These are phyloP conservation scores for Zasmidium cellare DNA, from an alignment of 2,329 filamentous ascomycete species.

Conservation along the genomic window DNA sequence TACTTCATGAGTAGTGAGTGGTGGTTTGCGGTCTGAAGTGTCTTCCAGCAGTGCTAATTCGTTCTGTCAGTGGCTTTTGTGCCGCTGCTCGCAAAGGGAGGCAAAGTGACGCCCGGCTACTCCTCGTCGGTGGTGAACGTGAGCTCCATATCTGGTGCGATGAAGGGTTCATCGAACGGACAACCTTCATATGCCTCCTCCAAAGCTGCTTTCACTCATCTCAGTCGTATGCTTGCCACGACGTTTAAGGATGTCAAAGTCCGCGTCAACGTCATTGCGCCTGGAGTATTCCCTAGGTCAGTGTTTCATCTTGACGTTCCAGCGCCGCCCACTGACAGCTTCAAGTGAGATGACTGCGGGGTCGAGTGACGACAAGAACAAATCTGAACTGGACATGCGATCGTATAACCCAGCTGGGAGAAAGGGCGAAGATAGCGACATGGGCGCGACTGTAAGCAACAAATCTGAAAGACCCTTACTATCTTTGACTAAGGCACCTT, in stretches of 20 bases:
- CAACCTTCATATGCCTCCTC: slow-evolving; percentile 55
- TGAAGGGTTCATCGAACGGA: slow-evolving; percentile 57
- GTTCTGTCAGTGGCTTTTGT: slow-evolving; percentile 47
- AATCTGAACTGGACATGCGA: slow-evolving; percentile 44
- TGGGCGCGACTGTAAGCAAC: slow-evolving; percentile 45
- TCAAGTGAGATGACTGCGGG: slow-evolving; percentile 50
- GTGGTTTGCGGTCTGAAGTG: background rate
- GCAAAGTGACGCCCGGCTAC: slow-evolving; percentile 48
- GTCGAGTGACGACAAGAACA: slow-evolving; percentile 47
- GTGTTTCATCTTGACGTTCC: background rate
- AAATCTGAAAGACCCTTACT: background rate
- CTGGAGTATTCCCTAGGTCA: slow-evolving; percentile 42
- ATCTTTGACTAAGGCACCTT: background rate
- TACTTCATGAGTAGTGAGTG: slow-evolving; percentile 51
- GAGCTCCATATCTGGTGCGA: slow-evolving; percentile 51
- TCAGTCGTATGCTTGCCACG: slow-evolving; percentile 48
- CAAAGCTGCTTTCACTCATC: slow-evolving; percentile 51
- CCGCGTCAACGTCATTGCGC: slow-evolving; percentile 46
- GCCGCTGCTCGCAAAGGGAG: slow-evolving; percentile 53
- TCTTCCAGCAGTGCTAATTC: background rate
- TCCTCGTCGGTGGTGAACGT: slow-evolving; percentile 56
- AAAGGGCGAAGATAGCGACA: slow-evolving; percentile 49
- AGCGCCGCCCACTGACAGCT: background rate
- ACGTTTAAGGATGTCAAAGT: slow-evolving; percentile 46
- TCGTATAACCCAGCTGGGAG: slow-evolving; percentile 48